Evolutionary conservation across 805 yeast species (phyloP), one percentile per base, ranked within the genome.

Genomic region (Priceomyces haplophilus): DNA sequence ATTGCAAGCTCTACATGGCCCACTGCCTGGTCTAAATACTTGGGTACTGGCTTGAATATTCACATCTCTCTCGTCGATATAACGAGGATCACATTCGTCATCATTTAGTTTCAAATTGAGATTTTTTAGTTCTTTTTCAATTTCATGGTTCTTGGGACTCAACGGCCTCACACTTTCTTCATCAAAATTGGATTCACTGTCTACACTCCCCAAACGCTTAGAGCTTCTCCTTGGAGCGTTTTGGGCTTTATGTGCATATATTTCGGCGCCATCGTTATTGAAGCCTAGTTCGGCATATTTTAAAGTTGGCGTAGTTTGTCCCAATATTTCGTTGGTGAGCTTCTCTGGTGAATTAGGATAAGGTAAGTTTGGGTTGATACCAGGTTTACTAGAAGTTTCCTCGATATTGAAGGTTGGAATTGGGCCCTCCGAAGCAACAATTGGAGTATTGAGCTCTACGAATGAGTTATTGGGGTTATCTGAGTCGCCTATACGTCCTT

Each of bases 1-100:
- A 4, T 64, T 61, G 66, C 98, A 91, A 25, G 76, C 72, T 44
- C 97, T 79, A 60, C 98, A 91, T 12, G 89, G 89, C 0, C 93
- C 93, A 46, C 77, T 66, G 0, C 91, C 93, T 0, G 89, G 77
- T 3, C 76, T 71, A 43, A 62, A 63, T 19, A 43, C 49, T 13
- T 12, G 31, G 17, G 24, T 33, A 19, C 18, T 33, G 20, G 27
- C 24, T 24, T 24, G n/a, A 30, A 20, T n/a, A n/a, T 33, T 21
- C n/a, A 16, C 16, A 17, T 33, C 24, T 34, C 15, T 21, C n/a
- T 11, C 20, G 23, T 34, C 24, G 16, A 7, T n/a, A 13, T 19
- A 17, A n/a, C n/a, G n/a, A n/a, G n/a, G n/a, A n/a, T n/a, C n/a
- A n/a, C n/a, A n/a, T n/a, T n/a, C n/a, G n/a, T n/a, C n/a, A n/a